Percentiles rank a stretch among this genome's conserved stretches.
phyloP scores from a whole-genome alignment of 345 rosid species.

The Brassica nigra region DNA sequence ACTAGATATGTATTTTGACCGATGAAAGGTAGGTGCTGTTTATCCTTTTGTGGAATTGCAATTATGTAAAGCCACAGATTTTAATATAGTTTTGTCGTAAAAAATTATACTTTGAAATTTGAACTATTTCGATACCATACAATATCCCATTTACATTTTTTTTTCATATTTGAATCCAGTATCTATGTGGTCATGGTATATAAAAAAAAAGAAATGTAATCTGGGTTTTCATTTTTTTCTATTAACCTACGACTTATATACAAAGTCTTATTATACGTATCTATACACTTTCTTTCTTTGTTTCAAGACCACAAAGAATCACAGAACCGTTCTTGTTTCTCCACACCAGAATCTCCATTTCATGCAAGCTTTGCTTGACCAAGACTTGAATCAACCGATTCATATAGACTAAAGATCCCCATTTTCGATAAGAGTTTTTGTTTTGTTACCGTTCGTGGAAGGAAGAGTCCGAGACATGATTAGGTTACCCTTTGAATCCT shows the following conservation, averaged over 20 bases:
- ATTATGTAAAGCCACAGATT: background rate
- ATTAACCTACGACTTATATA: constrained; percentile 12
- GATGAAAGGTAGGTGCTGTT: background rate
- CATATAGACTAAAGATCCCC: constrained; percentile 12
- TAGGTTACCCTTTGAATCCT: constrained; percentile 70
- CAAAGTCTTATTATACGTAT: constrained; percentile 15
- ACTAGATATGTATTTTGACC: background rate
- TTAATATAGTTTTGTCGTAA: background rate
- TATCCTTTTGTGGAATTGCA: background rate
- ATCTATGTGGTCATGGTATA: background rate
- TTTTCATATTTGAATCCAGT: constrained; percentile 1
- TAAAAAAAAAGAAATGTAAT: too few relatives aligned
- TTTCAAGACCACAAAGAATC: constrained; percentile 20
- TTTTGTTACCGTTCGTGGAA: constrained; percentile 14
- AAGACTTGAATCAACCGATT: constrained; percentile 9
- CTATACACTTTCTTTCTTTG: constrained; percentile 13
- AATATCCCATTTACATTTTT: background rate
- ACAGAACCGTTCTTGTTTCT: constrained; percentile 22
- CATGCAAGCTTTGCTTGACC: constrained; percentile 12
- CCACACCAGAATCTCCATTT: constrained; percentile 13
- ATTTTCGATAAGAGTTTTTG: constrained; percentile 27
- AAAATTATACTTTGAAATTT: background rate
- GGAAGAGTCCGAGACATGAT: constrained; percentile 50
- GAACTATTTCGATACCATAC: background rate
- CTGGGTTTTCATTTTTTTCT: background rate